A percentile compares a stretch with the other conserved stretches of the same genome.
Evolutionary conservation across 2,329 filamentous ascomycete genomes (phyloP).

Genomic region (Neonectria coccinea): DNA sequence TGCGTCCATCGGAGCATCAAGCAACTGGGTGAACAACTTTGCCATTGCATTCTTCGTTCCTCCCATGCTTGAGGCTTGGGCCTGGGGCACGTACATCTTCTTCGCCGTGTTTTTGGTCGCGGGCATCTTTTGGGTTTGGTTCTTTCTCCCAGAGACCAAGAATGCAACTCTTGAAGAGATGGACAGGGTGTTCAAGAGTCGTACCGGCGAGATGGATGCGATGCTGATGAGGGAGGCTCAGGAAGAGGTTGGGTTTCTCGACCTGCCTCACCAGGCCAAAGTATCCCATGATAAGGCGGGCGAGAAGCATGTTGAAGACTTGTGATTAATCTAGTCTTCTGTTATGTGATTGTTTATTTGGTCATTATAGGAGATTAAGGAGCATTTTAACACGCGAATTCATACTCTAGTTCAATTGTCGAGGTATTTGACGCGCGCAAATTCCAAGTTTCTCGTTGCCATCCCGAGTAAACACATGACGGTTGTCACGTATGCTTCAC

Average conservation of each 20-base stretch:
- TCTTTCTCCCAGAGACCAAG: constrained; percentile 67
- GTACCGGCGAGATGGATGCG: constrained; percentile 47
- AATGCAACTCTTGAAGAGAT: constrained; percentile 65
- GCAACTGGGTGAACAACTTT: constrained; percentile 55
- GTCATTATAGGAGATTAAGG: not conserved
- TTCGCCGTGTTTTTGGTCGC: constrained; percentile 63
- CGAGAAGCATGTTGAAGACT: constrained; percentile 21
- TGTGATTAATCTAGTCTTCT: not conserved
- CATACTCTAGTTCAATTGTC: not conserved
- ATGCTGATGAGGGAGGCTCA: constrained; percentile 40
- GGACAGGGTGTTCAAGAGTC: constrained; percentile 62
- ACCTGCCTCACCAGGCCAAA: not conserved
- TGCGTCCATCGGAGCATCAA: constrained; percentile 68
- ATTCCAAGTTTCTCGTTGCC: too few relatives aligned
- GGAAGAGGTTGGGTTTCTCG: constrained; percentile 40
- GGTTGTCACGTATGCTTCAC: not conserved
- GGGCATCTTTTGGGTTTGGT: constrained; percentile 62
- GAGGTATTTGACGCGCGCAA: too few relatives aligned
- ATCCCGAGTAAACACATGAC: too few relatives aligned
- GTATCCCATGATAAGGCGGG: constrained; percentile 18
- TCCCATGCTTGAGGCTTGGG: constrained; percentile 60
- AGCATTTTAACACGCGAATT: not conserved
- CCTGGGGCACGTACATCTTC: constrained; percentile 67
- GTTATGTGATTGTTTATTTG: not conserved
- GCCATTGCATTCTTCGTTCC: constrained; percentile 52